Percentiles rank a stretch among this genome's conserved stretches.
These are phyloP conservation scores for Ogataea sp. DNA, from an alignment of 805 yeast species.

Conservation along the genomic window DNA sequence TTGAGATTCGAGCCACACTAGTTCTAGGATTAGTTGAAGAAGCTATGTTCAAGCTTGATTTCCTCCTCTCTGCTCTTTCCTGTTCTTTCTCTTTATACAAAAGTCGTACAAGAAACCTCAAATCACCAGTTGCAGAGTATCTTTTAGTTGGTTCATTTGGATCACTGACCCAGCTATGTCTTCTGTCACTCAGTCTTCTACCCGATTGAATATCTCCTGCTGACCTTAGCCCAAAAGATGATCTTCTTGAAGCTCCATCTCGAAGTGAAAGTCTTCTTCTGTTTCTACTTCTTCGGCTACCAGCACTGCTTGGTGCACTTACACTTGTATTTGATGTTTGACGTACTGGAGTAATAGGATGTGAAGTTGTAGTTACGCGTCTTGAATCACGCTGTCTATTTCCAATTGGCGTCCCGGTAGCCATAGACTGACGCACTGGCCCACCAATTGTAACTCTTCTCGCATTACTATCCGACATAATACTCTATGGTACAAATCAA, in stretches of 20 bases:
- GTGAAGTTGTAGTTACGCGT: no score
- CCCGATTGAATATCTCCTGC: no score
- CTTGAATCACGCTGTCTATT: no score
- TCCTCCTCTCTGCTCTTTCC: constrained; percentile 10
- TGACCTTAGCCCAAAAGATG: no score
- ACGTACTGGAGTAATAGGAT: background rate
- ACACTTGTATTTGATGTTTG: background rate
- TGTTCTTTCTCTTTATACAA: constrained; percentile 17
- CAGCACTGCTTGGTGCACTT: background rate
- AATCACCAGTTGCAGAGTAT: constrained; percentile 25
- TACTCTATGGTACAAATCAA: no score
- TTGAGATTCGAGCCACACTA: no score
- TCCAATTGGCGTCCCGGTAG: no score
- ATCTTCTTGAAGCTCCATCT: no score
- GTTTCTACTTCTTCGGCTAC: constrained; percentile 11
- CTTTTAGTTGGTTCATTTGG: constrained; percentile 7
- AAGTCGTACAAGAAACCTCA: constrained; percentile 22
- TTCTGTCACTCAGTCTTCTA: no score
- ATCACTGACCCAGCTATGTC: constrained; percentile 1
- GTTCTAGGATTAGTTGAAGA: background rate
- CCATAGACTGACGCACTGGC: no score
- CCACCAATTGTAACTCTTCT: no score
- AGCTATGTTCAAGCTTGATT: constrained; percentile 2
- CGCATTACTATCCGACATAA: no score
- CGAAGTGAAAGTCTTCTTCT: background rate